These are phyloP conservation scores for Fusarium sp. DNA, from an alignment of 2,329 filamentous ascomycete genomes.

Conservation along the genomic window DNA sequence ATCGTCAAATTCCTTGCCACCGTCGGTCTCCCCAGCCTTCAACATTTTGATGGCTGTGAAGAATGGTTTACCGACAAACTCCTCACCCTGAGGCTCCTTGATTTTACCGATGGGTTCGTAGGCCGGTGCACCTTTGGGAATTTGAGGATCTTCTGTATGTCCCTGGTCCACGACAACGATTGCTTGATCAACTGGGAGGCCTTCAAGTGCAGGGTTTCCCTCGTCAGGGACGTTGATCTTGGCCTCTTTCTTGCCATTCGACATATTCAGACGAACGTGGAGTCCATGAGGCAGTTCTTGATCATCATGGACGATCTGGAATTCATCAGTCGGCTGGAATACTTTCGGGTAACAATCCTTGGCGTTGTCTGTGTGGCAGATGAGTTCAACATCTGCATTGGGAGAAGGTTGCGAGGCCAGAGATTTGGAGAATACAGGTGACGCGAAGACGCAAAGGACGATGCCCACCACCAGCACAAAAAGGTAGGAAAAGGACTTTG, in stretches of 20 bases:
- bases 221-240: conserved; percentile 74
- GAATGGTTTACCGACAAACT: conserved; percentile 50
- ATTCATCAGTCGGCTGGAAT: conserved; percentile 74
- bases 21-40: conserved; percentile 57
- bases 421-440: conserved; percentile 49
- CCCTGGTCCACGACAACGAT: conserved; percentile 69
- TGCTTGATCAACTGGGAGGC: conserved; percentile 65
- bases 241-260: conserved; percentile 74
- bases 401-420: conserved; percentile 50
- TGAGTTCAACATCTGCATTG: conserved; percentile 65
- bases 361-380: conserved; percentile 72
- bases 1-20: conserved; percentile 58
- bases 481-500: conserved; percentile 37
- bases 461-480: conserved; percentile 48
- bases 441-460: conserved; percentile 47
- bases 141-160: conserved; percentile 51
- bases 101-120: conserved; percentile 71
- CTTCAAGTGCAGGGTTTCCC: conserved; percentile 60
- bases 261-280: conserved; percentile 75
- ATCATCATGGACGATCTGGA: conserved; percentile 72
- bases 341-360: conserved; percentile 75
- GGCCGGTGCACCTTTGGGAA: conserved; percentile 65
- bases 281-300: conserved; percentile 75
- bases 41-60: conserved; percentile 63
- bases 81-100: conserved; percentile 61